These are phyloP conservation scores for Musa beccarii DNA, from an alignment of 176 grass and related monocot species.

Conservation along the genomic window DNA sequence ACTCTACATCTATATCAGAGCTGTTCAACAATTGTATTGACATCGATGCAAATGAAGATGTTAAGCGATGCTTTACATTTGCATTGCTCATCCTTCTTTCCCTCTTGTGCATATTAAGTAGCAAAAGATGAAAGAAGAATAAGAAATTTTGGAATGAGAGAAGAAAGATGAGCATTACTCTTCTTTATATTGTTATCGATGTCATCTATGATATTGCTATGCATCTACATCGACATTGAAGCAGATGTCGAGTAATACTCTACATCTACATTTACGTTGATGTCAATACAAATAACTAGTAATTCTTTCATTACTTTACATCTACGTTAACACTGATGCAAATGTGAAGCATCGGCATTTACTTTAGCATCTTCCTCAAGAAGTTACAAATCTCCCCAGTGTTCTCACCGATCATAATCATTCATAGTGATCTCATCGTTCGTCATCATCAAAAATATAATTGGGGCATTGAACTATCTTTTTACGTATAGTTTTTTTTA, in stretches of 20 bases:
- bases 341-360: accelerated
- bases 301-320: accelerated
- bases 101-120: no score
- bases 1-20: no score
- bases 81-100: no score
- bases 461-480: accelerated
- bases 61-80: accelerated
- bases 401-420: no score
- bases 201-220: accelerated
- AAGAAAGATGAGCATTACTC: no score
- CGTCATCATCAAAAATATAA: no score
- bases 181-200: accelerated
- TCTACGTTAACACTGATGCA: no score
- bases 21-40: no score
- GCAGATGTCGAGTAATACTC: no score
- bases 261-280: accelerated
- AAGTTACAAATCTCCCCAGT: accelerated
- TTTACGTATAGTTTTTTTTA: no score
- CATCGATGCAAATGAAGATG: no score
- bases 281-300: accelerated
- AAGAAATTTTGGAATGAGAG: accelerated
- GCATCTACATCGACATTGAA: accelerated
- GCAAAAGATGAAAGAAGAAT: accelerated
- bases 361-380: accelerated
- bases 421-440: accelerated